Conservation (phyloP, 169 alveolate species). For the Eimeria sp. region DNA sequence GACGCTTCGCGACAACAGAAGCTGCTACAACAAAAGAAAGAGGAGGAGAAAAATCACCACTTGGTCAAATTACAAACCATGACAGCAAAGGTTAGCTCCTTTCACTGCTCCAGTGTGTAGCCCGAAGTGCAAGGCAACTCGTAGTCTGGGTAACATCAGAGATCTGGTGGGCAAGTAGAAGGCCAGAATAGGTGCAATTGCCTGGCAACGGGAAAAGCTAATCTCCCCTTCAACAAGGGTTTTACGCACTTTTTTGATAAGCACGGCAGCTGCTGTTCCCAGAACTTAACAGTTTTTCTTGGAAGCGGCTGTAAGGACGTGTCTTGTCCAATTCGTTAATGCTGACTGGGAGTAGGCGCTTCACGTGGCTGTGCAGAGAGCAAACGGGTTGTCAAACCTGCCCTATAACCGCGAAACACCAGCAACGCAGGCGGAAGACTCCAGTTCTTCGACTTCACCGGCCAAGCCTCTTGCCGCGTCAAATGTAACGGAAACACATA, state of each 20-base stretch:
- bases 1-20: conserved; percentile 59
- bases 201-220: neutral
- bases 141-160: neutral
- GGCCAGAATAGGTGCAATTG: neutral
- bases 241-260: neutral
- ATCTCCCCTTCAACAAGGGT: neutral
- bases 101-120: neutral
- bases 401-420: neutral
- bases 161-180: neutral
- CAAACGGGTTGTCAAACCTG: neutral
- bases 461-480: neutral
- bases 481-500: neutral
- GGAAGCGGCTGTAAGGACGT: no score
- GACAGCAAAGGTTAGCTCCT: conserved; percentile 41
- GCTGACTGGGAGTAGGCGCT: neutral
- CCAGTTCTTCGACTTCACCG: neutral
- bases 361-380: neutral
- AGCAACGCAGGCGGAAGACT: neutral
- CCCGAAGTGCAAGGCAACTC: neutral
- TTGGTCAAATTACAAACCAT: conserved; percentile 41
- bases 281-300: neutral
- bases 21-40: conserved; percentile 44
- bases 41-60: conserved; percentile 43
- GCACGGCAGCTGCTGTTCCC: neutral
- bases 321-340: neutral